Conservation (phyloP, 805 yeast species). For the Candida adriatica region DNA sequence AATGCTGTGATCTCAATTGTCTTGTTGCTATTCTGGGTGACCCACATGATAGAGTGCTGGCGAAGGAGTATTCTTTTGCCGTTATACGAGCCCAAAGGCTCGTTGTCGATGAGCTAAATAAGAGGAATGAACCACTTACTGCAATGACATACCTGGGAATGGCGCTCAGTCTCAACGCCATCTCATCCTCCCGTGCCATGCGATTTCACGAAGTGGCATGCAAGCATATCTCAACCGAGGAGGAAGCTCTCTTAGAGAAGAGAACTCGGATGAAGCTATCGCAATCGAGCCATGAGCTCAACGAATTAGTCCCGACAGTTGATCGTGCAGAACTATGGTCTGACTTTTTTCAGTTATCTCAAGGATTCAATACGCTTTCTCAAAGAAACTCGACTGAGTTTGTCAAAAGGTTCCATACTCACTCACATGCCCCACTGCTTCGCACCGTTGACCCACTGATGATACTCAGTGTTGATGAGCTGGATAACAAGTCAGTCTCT, state of each 20-base stretch:
- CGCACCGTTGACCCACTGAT: conserved; percentile 1
- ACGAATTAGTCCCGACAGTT: background rate
- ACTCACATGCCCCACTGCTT: conserved; percentile 2
- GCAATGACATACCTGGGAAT: conserved; percentile 10
- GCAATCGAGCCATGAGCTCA: conserved; percentile 1
- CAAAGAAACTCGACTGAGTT: conserved; percentile 2
- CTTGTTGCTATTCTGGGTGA: conserved; percentile 9
- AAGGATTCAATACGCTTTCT: conserved; percentile 1
- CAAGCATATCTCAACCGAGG: conserved; percentile 1
- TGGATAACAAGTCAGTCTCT: conserved; percentile 16
- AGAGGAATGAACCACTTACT: background rate
- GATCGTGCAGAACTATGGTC: conserved; percentile 5
- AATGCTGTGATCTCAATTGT: conserved; percentile 8
- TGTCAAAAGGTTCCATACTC: conserved; percentile 1
- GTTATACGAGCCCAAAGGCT: conserved; percentile 8
- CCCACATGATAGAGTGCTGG: conserved; percentile 1
- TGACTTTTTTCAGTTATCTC: conserved; percentile 7
- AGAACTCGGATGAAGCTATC: conserved; percentile 2
- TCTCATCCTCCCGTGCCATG: conserved; percentile 5
- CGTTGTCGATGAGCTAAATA: conserved; percentile 4
- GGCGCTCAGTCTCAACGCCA: conserved; percentile 6
- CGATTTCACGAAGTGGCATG: conserved; percentile 5
- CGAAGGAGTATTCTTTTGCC: conserved; percentile 8
- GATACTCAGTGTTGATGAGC: background rate
- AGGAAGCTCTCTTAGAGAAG: conserved; percentile 5